Conservation (phyloP, 2,329 filamentous ascomycete genomes). For the Blumeria hordei region DNA sequence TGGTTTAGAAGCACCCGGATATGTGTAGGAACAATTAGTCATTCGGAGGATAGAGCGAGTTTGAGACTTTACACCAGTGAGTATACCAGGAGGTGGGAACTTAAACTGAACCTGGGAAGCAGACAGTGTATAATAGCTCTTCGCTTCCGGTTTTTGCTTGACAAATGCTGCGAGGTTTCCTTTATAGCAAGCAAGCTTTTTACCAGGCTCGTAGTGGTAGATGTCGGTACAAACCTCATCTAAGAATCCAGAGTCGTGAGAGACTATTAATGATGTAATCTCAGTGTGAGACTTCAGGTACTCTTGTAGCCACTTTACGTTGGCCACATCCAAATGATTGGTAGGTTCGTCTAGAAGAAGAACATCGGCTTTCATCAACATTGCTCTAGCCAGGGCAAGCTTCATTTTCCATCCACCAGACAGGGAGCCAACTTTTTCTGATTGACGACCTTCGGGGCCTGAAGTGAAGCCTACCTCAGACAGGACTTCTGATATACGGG, state of each 20-base stretch:
- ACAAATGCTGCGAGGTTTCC: conserved; percentile 71
- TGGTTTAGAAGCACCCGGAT: conserved; percentile 70
- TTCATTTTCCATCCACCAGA: conserved; percentile 99
- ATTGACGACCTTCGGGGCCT: conserved; percentile 71
- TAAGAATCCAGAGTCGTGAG: conserved; percentile 92
- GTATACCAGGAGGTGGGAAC: conserved; percentile 84
- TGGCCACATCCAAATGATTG: conserved; percentile 90
- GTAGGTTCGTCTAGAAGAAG: conserved; percentile 94
- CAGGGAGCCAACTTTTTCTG: conserved; percentile 74
- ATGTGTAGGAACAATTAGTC: conserved; percentile 77
- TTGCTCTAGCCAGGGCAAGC: conserved; percentile 79
- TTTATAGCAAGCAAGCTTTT: conserved; percentile 77
- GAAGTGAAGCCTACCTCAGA: conserved; percentile 83
- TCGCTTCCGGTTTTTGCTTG: conserved; percentile 71
- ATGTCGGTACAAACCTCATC: conserved; percentile 97
- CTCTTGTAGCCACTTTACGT: conserved; percentile 86
- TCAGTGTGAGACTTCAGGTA: conserved; percentile 92
- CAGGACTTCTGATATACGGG: conserved; percentile 65
- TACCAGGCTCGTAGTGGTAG: conserved; percentile 88
- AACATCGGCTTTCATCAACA: conserved; percentile 93
- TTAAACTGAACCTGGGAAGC: conserved; percentile 83
- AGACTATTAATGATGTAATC: conserved; percentile 92
- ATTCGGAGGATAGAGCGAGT: conserved; percentile 90
- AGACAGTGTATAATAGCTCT: conserved; percentile 93
- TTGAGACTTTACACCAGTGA: conserved; percentile 83